Evolutionary conservation across 805 yeast species (phyloP).

Genomic region (Sugiyamaella floridensis): DNA sequence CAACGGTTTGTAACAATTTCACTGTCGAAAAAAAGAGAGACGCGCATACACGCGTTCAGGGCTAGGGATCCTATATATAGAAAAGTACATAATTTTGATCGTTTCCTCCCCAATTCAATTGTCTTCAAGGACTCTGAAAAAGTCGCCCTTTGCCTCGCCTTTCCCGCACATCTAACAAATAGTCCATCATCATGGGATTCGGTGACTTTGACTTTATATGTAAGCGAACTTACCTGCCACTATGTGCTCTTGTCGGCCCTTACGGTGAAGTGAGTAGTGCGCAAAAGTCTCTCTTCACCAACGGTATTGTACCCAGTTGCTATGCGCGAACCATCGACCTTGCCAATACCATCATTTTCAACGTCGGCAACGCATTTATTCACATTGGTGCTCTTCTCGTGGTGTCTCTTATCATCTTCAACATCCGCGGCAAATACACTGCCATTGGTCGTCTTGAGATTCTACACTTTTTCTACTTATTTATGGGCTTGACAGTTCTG

Average conservation of each 20-base stretch:
- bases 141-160: not conserved
- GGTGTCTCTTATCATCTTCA: conserved; percentile 62
- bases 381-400: conserved; percentile 69
- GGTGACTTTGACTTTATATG: conserved; percentile 64
- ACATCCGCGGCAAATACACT: conserved; percentile 77
- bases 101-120: no score
- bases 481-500: conserved; percentile 50
- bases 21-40: no score
- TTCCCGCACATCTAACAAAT: not conserved
- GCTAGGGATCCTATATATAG: not conserved
- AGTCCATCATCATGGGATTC: conserved; percentile 45
- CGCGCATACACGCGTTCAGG: not conserved
- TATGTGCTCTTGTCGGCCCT: conserved; percentile 69
- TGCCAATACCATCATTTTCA: conserved; percentile 87
- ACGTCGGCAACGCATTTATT: conserved; percentile 79
- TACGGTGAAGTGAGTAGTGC: conserved; percentile 23
- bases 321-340: conserved; percentile 80
- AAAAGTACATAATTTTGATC: not conserved
- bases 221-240: conserved; percentile 61
- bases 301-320: conserved; percentile 70
- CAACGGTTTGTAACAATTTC: no score
- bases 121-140: not conserved
- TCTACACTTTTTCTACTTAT: conserved; percentile 60
- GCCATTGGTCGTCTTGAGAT: conserved; percentile 91
- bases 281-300: conserved; percentile 18